Evolutionary conservation across 2,329 filamentous ascomycete species (phyloP).

Genomic region (Cucurbitaria berberidis): DNA sequence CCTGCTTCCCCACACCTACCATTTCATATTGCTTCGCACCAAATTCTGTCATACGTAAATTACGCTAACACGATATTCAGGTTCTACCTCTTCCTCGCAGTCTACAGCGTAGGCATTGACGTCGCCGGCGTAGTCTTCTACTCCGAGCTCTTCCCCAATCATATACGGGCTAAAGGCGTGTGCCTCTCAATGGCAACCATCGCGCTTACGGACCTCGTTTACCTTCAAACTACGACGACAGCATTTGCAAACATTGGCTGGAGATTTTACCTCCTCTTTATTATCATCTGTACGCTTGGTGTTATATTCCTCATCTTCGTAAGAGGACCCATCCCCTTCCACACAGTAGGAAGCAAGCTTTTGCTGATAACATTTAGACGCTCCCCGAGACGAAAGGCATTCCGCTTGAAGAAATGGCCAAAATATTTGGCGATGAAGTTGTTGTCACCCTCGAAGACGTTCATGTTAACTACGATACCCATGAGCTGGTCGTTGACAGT

Average conservation of each 20-base stretch:
- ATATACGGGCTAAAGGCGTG: constrained; percentile 34
- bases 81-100: constrained; percentile 30
- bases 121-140: constrained; percentile 29
- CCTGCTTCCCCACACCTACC: neutral
- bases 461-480: constrained; percentile 29
- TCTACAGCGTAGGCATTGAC: constrained; percentile 32
- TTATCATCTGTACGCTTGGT: constrained; percentile 28
- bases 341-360: too few species aligned
- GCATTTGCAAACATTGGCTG: constrained; percentile 43
- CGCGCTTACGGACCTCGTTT: constrained; percentile 49
- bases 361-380: neutral
- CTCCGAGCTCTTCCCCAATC: constrained; percentile 26
- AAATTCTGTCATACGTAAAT: too few species aligned
- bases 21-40: too few species aligned
- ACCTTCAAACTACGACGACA: constrained; percentile 36
- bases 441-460: constrained; percentile 23
- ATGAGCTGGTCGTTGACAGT: constrained; percentile 24
- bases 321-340: neutral
- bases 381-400: constrained; percentile 42
- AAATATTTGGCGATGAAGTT: constrained; percentile 35
- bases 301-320: constrained; percentile 21
- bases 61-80: constrained; percentile 4
- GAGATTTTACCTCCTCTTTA: constrained; percentile 41
- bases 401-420: constrained; percentile 41
- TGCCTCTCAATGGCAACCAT: constrained; percentile 29